A percentile compares a stretch with the other conserved stretches of the same genome.
Evolutionary conservation across 192 early-diverging fungal genomes (phyloP).

Genomic region (Coemansia sp.): DNA sequence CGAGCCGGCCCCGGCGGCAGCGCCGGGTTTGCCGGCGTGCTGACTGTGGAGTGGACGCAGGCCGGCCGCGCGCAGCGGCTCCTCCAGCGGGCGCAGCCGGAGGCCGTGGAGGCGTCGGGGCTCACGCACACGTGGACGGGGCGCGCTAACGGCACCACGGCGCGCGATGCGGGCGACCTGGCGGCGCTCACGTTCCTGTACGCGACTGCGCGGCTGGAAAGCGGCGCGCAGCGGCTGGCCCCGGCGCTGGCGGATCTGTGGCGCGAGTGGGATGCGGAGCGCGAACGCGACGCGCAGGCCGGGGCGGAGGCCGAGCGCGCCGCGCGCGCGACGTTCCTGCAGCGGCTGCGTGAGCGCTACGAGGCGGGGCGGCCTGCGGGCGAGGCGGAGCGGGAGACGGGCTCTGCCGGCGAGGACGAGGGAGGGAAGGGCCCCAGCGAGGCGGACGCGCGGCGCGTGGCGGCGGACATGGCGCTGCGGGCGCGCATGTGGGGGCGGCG

Average conservation of each 20-base stretch:
- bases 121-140: slow-evolving; percentile 11
- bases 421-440: too few species aligned
- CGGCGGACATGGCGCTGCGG: too few species aligned
- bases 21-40: neutral
- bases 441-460: neutral
- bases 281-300: neutral
- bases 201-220: neutral
- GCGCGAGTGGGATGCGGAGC: slow-evolving; percentile 9
- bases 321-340: slow-evolving; percentile 7
- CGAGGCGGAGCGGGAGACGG: neutral
- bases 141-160: neutral
- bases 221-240: neutral
- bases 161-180: slow-evolving; percentile 13
- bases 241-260: slow-evolving; percentile 15
- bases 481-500: neutral
- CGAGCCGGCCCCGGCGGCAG: neutral
- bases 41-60: slow-evolving; percentile 6
- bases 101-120: neutral
- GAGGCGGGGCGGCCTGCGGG: neutral
- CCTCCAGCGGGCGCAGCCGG: neutral
- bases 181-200: slow-evolving; percentile 12
- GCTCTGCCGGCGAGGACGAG: neutral
- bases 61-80: neutral
- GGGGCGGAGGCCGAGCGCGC: neutral
- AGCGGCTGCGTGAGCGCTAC: slow-evolving; percentile 6